Base-by-base conservation (phyloP, 257 asterid species). In the Fraxinus pennsylvanica region DNA sequence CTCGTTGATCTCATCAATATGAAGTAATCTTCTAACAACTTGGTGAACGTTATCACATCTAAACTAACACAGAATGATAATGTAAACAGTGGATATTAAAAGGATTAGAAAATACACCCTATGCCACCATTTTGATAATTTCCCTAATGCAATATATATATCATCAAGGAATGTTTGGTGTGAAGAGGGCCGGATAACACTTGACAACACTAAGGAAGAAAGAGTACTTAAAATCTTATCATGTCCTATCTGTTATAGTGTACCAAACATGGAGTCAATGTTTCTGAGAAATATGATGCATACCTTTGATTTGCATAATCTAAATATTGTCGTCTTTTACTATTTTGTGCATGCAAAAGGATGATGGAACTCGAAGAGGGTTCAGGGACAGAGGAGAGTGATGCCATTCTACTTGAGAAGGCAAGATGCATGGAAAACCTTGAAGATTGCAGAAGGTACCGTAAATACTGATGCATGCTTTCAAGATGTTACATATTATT, bases 361-460 rank as follows among this genome's bases (percentile, higher is more conserved):
- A 78, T 94, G 90, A 83, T 38, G 83, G 92, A 91, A 85, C 96
- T 92, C 29, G 97, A 92, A 87, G 97, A 94, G 88, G 97, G 97
- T 77, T 82, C 96, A 1, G 97, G 97, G 47, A 85, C 91, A 47
- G 97, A 91, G 84, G 90, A 91, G 41, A 84, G 78, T 36, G 98
- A 92, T 32, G 41, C 83, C 29, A 84, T 88, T 76, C 76, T 94
- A 76, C 92, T 94, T 75, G 68, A 86, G 73, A 79, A 73, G 41
- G 86, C 85, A 78, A 43, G 69, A 67, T 65, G 29, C 2, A 14
- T 52, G 25, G 88, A 86, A 81, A 74, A 17, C 65, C 9, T 78
- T 22, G 86, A 73, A 59, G 76, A 80, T 30, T 66, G 74, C 67
- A 52, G 54, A 72, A 86, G 94, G 96, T 93, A 85, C 5, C 3